Evolutionary conservation across 441 rosid species (phyloP).

Genomic region (Dalechampia spathulata): DNA sequence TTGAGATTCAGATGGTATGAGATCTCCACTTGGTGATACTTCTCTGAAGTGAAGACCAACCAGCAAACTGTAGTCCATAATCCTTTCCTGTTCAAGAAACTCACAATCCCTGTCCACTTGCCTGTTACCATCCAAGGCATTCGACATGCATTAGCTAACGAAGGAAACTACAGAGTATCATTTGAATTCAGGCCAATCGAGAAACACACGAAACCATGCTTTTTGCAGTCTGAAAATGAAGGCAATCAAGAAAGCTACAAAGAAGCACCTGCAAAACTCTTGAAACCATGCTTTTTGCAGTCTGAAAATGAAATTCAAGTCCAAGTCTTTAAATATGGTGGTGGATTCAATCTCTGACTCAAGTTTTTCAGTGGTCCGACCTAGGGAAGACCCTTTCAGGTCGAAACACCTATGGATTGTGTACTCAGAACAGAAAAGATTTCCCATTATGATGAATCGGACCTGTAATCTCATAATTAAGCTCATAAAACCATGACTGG

Average conservation of each 20-base stretch:
- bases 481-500: background rate
- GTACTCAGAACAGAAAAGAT: constrained; percentile 74
- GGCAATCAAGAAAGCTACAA: background rate
- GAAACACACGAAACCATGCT: constrained; percentile 73
- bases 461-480: constrained; percentile 38
- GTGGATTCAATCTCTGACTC: constrained; percentile 75
- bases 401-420: constrained; percentile 82
- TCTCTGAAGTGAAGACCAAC: constrained; percentile 88
- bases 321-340: constrained; percentile 93
- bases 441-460: constrained; percentile 92
- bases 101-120: constrained; percentile 95
- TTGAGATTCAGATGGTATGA: constrained; percentile 12
- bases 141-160: background rate
- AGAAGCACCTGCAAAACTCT: constrained; percentile 71
- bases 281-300: constrained; percentile 79
- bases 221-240: constrained; percentile 55
- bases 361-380: constrained; percentile 75
- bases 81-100: constrained; percentile 85
- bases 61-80: constrained; percentile 92
- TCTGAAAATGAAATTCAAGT: constrained; percentile 70
- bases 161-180: background rate
- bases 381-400: constrained; percentile 92
- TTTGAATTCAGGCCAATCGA: background rate
- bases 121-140: constrained; percentile 30
- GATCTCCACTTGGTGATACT: constrained; percentile 35